Evolutionary conservation across 2,329 filamentous ascomycete genomes (phyloP).

Genomic region (Cercospora sojina): DNA sequence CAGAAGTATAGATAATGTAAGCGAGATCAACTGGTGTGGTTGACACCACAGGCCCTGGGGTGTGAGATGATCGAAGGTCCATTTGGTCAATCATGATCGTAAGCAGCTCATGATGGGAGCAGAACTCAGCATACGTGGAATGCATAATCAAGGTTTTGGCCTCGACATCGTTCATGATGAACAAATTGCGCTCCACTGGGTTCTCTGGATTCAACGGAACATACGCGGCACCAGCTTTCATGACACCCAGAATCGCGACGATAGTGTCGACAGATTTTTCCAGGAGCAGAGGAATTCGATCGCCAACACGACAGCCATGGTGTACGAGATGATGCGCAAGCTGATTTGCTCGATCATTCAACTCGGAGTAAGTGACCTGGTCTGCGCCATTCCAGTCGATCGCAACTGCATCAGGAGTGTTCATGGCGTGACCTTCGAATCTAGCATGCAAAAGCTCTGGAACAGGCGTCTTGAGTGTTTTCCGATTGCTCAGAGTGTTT

Average conservation of each 20-base stretch:
- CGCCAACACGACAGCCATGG: background rate
- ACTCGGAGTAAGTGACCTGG: background rate
- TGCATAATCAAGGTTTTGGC: background rate
- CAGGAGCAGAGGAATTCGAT: background rate
- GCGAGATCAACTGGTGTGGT: background rate
- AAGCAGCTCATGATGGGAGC: background rate
- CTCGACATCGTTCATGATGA: slow-evolving; percentile 8
- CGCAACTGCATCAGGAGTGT: background rate
- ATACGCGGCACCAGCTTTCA: slow-evolving; percentile 8
- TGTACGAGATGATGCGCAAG: background rate
- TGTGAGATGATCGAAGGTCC: background rate
- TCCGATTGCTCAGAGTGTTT: background rate
- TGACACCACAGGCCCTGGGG: background rate
- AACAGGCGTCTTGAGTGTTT: background rate
- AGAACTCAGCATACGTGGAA: background rate
- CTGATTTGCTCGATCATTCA: background rate
- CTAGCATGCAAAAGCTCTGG: background rate
- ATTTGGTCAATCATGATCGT: background rate
- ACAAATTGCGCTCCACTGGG: slow-evolving; percentile 9
- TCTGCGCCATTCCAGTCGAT: background rate
- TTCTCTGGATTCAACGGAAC: slow-evolving; percentile 9
- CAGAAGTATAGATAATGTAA: background rate
- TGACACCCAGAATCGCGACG: background rate
- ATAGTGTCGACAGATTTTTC: background rate
- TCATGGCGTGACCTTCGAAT: background rate